Conservation (phyloP, 1,284 basidiomycete species). For the Cystobasidium slooffiae region DNA sequence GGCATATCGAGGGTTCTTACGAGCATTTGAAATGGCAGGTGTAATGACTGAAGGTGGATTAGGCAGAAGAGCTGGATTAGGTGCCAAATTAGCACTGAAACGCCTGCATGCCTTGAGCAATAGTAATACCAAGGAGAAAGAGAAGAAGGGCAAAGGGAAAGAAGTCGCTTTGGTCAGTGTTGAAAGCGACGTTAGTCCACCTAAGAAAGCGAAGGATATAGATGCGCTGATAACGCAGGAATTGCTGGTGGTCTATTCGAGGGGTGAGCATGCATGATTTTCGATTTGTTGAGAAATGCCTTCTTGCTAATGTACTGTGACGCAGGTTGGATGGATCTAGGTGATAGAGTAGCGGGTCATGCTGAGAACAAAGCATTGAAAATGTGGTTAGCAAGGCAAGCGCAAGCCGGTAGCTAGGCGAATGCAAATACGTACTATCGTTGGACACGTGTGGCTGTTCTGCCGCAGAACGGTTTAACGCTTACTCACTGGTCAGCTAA, state of each 20-base stretch:
- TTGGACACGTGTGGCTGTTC: too few relatives aligned
- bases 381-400: slow-evolving; percentile 30
- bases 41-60: slow-evolving; percentile 54
- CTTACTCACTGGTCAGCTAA: too few relatives aligned
- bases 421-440: too few relatives aligned
- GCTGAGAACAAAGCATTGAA: slow-evolving; percentile 37
- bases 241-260: slow-evolving; percentile 31
- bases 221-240: slow-evolving; percentile 40
- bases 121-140: background rate
- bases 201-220: slow-evolving; percentile 39
- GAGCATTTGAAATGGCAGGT: slow-evolving; percentile 76
- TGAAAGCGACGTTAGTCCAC: slow-evolving; percentile 4
- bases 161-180: background rate
- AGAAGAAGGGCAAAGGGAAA: slow-evolving; percentile 2
- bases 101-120: background rate
- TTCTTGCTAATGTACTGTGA: background rate
- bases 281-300: background rate
- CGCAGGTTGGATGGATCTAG: slow-evolving; percentile 35
- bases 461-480: too few relatives aligned
- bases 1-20: slow-evolving; percentile 79
- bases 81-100: slow-evolving; percentile 54
- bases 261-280: slow-evolving; percentile 7
- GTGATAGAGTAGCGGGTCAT: slow-evolving; percentile 34
- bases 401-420: background rate
- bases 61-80: slow-evolving; percentile 73